Conservation (phyloP, 257 asterid genomes). For the Nicotiana sylvestris region DNA sequence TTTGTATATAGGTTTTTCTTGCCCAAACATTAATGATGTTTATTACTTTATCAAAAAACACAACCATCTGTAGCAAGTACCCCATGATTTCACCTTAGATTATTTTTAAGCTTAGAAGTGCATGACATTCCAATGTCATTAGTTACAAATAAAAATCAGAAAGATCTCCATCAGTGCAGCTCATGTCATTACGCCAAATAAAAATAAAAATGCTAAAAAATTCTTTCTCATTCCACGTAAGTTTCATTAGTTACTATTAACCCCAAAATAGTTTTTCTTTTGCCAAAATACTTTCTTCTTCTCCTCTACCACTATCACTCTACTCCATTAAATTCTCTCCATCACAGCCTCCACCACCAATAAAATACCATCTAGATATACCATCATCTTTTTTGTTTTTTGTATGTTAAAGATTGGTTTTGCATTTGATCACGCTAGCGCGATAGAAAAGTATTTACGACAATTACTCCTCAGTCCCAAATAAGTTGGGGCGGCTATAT, state of each 20-base stretch:
- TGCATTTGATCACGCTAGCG: too few species aligned
- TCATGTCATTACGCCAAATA: too few species aligned
- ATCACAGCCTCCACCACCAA: not conserved
- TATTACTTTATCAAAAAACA: too few species aligned
- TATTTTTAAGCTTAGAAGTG: not conserved
- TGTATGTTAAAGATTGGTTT: too few species aligned
- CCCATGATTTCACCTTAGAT: not conserved
- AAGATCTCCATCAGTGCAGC: too few species aligned
- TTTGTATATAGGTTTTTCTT: too few species aligned
- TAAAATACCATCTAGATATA: not conserved
- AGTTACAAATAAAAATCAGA: not conserved
- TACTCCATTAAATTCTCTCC: not conserved
- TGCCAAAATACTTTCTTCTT: not conserved
- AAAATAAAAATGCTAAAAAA: too few species aligned
- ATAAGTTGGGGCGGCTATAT: too few species aligned
- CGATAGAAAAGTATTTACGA: too few species aligned
- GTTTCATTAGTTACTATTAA: not conserved
- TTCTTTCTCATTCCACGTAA: too few species aligned
- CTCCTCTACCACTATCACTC: not conserved
- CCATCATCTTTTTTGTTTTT: not conserved
- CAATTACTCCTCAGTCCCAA: too few species aligned
- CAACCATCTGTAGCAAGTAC: not conserved
- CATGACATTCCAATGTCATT: not conserved
- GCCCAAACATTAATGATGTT: too few species aligned
- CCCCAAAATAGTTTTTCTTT: not conserved